Base-by-base conservation (phyloP, 306 rosid species). In the Begonia loranthoides region DNA sequence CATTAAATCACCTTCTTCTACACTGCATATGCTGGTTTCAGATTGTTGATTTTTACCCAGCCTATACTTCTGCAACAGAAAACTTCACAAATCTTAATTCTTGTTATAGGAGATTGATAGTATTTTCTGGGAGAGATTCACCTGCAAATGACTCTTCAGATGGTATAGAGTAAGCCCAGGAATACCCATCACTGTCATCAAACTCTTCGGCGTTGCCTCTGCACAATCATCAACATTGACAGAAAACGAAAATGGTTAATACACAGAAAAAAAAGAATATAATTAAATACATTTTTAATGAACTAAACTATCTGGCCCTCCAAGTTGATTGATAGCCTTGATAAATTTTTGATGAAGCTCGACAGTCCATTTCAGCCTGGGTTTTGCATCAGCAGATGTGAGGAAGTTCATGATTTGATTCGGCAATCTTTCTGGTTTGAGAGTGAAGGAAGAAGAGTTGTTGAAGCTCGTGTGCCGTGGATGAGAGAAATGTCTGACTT, bases 131-230 rank as follows among this genome's bases (percentile, higher is more conserved):
- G 48, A 56, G 50, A 40, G 54, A 64, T 63, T 62, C 71, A 67
- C 96, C 90, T 87, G 96, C 64, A 87, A 83, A 74, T 87, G 96
- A 75, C 96, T 87, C 90, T 87, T 87, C 9, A 87, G 71, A 65
- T 87, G 96, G 75, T 83, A 83, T 66, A 87, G 63, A 65, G 94
- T 87, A 45, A 87, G 84, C 49, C 96, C 94, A 56, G 83, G 82
- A 75, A 87, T 70, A 36, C 82, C 84, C 96, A 83, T 78, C 74
- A 72, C 65, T 49, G 87, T 78, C 96, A 74, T 78, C 65, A 87
- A 68, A 70, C 81, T 72, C 84, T 87, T 87, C 21, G 96, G 94
- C 10, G 96, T 87, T 65, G 96, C 96, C 60, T 83, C 96, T 83
- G 92, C 55, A 34, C 54, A 73, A 56, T 55, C 4, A 62, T 9